phyloP scores from a whole-genome alignment of 1,139 yeast species.

The Ogataea hybrid region DNA sequence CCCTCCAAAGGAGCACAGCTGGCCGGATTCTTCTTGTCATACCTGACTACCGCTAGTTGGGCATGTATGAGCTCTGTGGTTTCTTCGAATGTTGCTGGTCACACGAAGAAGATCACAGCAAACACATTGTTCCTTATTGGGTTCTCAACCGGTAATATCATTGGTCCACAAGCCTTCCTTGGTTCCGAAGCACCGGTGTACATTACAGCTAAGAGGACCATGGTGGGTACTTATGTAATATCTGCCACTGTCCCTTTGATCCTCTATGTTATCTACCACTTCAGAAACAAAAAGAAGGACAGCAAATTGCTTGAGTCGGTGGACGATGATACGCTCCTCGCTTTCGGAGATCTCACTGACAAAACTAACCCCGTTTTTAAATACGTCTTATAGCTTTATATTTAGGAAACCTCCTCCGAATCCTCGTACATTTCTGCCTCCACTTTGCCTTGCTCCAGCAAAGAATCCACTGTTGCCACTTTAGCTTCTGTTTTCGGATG shows the following conservation, averaged over 20 bases:
- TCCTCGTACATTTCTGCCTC: neutral
- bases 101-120: conserved; percentile 60
- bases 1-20: conserved; percentile 35
- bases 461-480: neutral
- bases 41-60: conserved; percentile 36
- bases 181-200: conserved; percentile 44
- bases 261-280: conserved; percentile 25
- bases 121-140: conserved; percentile 55
- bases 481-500: neutral
- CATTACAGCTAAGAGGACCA: conserved; percentile 39
- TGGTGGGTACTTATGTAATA: conserved; percentile 31
- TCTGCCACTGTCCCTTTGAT: conserved; percentile 18
- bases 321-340: conserved; percentile 37
- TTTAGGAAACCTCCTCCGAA: neutral
- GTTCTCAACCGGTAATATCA: conserved; percentile 64
- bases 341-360: conserved; percentile 53
- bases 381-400: conserved; percentile 29
- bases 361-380: conserved; percentile 46
- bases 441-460: neutral
- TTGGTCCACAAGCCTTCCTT: conserved; percentile 53
- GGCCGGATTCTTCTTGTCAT: conserved; percentile 42
- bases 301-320: conserved; percentile 8
- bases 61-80: conserved; percentile 38
- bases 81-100: conserved; percentile 54
- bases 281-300: conserved; percentile 24